Evolutionary conservation across 371 early-diverging fungal species (phyloP), one percentile per base, ranked within the genome.

Genomic region (Lichtheimia corymbifera): DNA sequence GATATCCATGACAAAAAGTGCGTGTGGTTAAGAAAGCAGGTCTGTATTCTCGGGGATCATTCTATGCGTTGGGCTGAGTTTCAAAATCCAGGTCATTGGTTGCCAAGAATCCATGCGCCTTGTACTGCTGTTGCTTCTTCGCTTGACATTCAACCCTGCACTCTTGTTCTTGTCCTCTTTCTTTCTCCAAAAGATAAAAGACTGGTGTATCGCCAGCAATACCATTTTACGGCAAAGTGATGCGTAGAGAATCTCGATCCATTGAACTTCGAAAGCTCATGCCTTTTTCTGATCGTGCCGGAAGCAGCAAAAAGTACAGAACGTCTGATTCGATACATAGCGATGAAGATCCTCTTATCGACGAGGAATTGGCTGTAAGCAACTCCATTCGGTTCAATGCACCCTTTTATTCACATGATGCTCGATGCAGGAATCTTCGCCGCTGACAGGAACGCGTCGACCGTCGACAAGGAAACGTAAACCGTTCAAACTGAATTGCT

Each of bases 311-410:
- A 64, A 79, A 73, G 49, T 66, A 66, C 49, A 58, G 77, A 24
- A 73, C 70, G 5, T 75, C 76, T 3, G 79, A 79, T 50, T 71
- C 74, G 5, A 72, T 74, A 59, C 71, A 74, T 25, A 71, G 67
- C 53, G 80, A 80, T 67, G 80, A 80, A 53, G 76, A 75, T 55
- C 80, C 77, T 4, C 62, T 79, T 53, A 67, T 80, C 20, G 77
- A 80, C 59, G 74, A 77, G 53, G 80, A 80, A 59, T 56, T 70
- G 28, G 77, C 68, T 43, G 73, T 79, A 65, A 51, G 24, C 22
- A 9, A 22, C 40, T 20, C 40, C 20, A 20, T 55, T 25, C 14
- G 22, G 35, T 17, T 51, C 7, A n/a, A 11, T 14, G 2, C 58
- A 25, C 15, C 52, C 18, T 40, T 7, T 12, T n/a, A 20, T 9